phyloP scores from a whole-genome alignment of 1,284 basidiomycete species.

The Puccinia triticina region DNA sequence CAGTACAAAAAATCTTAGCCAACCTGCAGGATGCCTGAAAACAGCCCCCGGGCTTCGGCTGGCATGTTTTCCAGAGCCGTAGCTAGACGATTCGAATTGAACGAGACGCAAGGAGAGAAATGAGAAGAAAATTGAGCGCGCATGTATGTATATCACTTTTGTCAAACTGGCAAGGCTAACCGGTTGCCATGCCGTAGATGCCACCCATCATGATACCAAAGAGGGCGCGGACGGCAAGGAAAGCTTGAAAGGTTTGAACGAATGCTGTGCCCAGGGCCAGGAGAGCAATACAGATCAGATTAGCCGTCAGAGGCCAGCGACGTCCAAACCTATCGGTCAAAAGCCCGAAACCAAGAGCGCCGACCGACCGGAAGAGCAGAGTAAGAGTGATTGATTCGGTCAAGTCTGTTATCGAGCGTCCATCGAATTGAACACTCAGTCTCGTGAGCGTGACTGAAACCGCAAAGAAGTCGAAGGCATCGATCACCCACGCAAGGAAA shows the following conservation, averaged over 20 bases:
- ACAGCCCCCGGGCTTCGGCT: slow-evolving; percentile 79
- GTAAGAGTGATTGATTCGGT: slow-evolving; percentile 83
- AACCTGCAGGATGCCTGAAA: slow-evolving; percentile 80
- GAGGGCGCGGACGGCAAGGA: slow-evolving; percentile 62
- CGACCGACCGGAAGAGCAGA: slow-evolving; percentile 81
- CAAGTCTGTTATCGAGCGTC: slow-evolving; percentile 57
- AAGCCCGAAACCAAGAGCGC: slow-evolving; percentile 76
- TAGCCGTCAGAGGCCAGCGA: slow-evolving; percentile 85
- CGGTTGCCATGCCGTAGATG: slow-evolving; percentile 62
- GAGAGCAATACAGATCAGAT: slow-evolving; percentile 69
- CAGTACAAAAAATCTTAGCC: slow-evolving; percentile 68
- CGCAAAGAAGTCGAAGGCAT: slow-evolving; percentile 70
- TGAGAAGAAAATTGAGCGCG: slow-evolving; percentile 17
- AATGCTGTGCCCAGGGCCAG: slow-evolving; percentile 74
- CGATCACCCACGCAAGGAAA: slow-evolving; percentile 36
- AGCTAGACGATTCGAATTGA: slow-evolving; percentile 39
- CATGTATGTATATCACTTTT: no score
- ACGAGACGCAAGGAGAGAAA: slow-evolving; percentile 38
- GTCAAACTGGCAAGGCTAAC: not conserved
- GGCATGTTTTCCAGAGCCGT: slow-evolving; percentile 89
- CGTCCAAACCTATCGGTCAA: slow-evolving; percentile 71
- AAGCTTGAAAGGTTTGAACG: slow-evolving; percentile 62
- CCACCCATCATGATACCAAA: slow-evolving; percentile 74
- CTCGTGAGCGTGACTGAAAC: slow-evolving; percentile 73
- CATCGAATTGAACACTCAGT: slow-evolving; percentile 63